These are phyloP conservation scores for Vitis cinerea DNA, from an alignment of 164 flowering plant genomes.

Conservation along the genomic window DNA sequence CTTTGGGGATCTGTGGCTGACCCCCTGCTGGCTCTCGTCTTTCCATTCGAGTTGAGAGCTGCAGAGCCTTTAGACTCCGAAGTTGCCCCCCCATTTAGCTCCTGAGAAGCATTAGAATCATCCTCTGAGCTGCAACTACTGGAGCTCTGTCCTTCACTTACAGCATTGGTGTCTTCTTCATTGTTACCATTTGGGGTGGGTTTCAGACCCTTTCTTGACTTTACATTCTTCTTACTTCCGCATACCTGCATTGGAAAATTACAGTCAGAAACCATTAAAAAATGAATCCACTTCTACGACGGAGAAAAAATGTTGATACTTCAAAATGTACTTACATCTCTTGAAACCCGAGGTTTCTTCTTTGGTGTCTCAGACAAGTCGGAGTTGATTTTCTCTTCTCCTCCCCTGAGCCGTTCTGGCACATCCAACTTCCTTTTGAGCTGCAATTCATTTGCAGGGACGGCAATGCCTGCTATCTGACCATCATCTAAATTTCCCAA, in stretches of 20 bases:
- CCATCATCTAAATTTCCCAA: slow-evolving; percentile 3
- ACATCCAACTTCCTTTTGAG: slow-evolving; percentile 32
- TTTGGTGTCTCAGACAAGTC: slow-evolving; percentile 18
- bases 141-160: slow-evolving; percentile 27
- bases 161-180: slow-evolving; percentile 23
- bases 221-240: slow-evolving; percentile 18
- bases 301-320: too few relatives aligned
- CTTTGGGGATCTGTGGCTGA: slow-evolving; percentile 95
- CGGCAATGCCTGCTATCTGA: neutral
- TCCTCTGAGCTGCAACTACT: slow-evolving; percentile 42
- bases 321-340: slow-evolving; percentile 32
- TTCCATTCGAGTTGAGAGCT: slow-evolving; percentile 40
- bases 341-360: slow-evolving; percentile 35
- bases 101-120: slow-evolving; percentile 45
- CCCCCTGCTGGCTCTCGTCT: slow-evolving; percentile 70
- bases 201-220: slow-evolving; percentile 29
- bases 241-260: slow-evolving; percentile 20
- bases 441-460: slow-evolving; percentile 11
- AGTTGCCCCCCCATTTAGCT: slow-evolving; percentile 30
- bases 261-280: neutral
- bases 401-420: neutral
- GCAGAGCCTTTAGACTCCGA: slow-evolving; percentile 24
- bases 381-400: neutral
- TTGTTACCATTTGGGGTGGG: slow-evolving; percentile 3
- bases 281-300: neutral